Percentiles rank a stretch among this genome's conserved stretches.
These are phyloP conservation scores for Neolentinus lepideus DNA, from an alignment of 1,284 basidiomycete genomes.

Conservation along the genomic window DNA sequence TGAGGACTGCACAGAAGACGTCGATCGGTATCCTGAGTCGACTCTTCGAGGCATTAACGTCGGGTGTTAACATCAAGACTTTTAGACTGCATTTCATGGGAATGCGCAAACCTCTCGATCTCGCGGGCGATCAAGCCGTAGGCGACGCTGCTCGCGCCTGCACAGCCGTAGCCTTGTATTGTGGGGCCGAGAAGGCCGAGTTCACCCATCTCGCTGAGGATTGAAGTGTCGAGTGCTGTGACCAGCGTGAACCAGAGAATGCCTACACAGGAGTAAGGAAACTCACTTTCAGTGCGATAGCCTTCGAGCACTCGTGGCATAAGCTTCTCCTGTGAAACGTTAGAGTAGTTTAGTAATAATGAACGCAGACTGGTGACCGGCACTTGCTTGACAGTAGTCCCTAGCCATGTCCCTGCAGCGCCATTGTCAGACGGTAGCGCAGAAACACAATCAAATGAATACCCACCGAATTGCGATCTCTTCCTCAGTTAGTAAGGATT, in stretches of 20 bases:
- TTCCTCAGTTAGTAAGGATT: conserved; percentile 81
- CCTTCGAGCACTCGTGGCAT: conserved; percentile 81
- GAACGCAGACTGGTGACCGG: background rate
- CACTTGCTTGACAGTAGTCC: conserved; percentile 73
- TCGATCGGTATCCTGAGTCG: conserved; percentile 94
- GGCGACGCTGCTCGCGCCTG: conserved; percentile 89
- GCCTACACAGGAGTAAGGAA: background rate
- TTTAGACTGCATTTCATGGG: background rate
- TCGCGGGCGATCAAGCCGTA: conserved; percentile 94
- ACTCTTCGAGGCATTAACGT: conserved; percentile 44
- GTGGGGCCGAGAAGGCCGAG: conserved; percentile 89
- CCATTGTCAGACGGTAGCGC: background rate
- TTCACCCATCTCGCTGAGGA: conserved; percentile 89
- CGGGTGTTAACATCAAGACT: background rate
- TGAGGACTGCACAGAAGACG: conserved; percentile 94
- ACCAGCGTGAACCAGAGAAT: conserved; percentile 2
- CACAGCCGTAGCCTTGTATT: conserved; percentile 91
- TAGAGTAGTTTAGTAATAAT: background rate
- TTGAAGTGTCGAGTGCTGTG: conserved; percentile 71
- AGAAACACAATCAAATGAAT: conserved; percentile 2
- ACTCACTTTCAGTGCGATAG: conserved; percentile 70
- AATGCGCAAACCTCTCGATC: conserved; percentile 67
- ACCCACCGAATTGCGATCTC: conserved; percentile 82
- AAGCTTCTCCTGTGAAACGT: conserved; percentile 59
- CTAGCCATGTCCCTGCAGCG: conserved; percentile 69